Conservation (phyloP, 1,139 yeast species). For the Arxiozyma slooffiae region DNA sequence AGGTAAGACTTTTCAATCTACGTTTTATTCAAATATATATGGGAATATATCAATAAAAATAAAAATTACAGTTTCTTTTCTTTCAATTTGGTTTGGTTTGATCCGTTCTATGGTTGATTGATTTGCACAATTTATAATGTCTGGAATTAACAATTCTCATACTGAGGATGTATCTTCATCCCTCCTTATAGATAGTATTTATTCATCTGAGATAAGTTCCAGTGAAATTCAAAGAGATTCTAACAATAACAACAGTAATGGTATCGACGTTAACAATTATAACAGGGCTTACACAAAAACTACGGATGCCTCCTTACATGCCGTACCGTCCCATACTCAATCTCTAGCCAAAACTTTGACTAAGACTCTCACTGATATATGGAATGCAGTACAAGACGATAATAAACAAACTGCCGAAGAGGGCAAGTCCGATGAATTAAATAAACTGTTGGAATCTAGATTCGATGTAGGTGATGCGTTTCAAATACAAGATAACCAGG, state of each 20-base stretch:
- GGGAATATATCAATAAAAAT: too few species aligned
- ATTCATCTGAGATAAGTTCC: background rate
- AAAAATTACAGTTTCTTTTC: too few species aligned
- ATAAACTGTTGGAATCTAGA: constrained; percentile 16
- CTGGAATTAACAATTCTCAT: background rate
- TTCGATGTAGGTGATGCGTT: constrained; percentile 29
- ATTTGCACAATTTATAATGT: background rate
- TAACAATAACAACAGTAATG: background rate
- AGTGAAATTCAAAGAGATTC: background rate
- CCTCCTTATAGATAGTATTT: background rate
- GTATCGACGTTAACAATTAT: background rate
- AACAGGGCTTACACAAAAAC: background rate
- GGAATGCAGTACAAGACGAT: constrained; percentile 23
- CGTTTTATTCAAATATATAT: too few species aligned
- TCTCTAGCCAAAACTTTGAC: constrained; percentile 12
- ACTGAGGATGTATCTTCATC: background rate
- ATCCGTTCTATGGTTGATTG: too few species aligned
- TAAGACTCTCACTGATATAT: constrained; percentile 11
- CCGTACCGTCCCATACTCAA: constrained; percentile 2
- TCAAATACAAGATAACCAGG: constrained; percentile 14
- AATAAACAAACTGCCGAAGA: constrained; percentile 17
- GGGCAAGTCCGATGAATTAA: constrained; percentile 9
- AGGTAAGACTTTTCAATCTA: too few species aligned
- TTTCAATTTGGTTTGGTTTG: too few species aligned
- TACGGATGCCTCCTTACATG: background rate